Conservation (phyloP, 164 flowering plant species). For the Vitis cinerea region DNA sequence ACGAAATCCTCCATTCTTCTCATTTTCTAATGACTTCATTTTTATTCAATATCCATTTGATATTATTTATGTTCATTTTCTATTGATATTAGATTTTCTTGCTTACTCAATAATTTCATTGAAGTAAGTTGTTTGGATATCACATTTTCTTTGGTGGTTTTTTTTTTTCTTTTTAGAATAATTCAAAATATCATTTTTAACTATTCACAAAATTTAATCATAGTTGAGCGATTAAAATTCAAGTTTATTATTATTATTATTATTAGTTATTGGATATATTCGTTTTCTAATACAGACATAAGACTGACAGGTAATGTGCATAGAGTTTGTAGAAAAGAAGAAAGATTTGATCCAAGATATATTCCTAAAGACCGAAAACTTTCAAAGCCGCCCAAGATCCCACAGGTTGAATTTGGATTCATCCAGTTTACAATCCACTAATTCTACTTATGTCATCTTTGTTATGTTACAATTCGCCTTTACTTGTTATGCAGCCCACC, state of each 20-base stretch:
- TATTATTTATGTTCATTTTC: no score
- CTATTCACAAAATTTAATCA: no score
- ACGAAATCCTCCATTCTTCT: no score
- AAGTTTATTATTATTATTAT: no score
- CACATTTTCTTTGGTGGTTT: neutral
- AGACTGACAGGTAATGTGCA: constrained; percentile 36
- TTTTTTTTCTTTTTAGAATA: no score
- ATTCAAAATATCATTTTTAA: no score
- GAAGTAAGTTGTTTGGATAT: neutral
- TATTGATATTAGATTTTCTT: neutral
- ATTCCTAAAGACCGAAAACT: constrained; percentile 31
- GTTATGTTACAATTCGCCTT: neutral
- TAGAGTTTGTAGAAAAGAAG: constrained; percentile 30
- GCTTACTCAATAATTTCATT: constrained; percentile 41
- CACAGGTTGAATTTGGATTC: constrained; percentile 22
- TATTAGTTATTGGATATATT: no score
- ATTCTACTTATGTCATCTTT: no score
- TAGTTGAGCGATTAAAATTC: no score
- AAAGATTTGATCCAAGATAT: constrained; percentile 31
- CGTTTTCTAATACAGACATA: no score
- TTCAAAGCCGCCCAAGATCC: constrained; percentile 33
- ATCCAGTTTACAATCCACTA: neutral
- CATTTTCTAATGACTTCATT: no score
- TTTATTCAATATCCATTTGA: no score
- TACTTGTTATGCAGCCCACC: constrained; percentile 23